These are phyloP conservation scores for Boletellus emodensis DNA, from an alignment of 768 basidiomycete genomes.

Conservation along the genomic window DNA sequence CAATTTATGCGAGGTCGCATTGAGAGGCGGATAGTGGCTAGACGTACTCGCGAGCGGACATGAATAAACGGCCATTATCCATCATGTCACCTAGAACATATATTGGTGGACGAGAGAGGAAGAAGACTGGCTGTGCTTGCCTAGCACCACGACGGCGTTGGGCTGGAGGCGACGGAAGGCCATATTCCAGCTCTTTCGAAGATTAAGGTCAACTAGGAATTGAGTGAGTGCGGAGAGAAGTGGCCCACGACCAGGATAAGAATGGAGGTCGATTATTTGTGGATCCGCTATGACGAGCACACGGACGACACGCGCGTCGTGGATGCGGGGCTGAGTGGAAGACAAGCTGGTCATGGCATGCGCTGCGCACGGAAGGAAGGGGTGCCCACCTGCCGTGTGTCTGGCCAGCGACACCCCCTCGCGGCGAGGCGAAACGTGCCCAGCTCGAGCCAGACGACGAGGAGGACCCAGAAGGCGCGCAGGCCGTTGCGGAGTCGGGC, in stretches of 20 bases:
- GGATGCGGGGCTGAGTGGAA: slow-evolving; percentile 15
- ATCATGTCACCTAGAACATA: slow-evolving; percentile 65
- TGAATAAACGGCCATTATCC: slow-evolving; percentile 71
- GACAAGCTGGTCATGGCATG: background rate
- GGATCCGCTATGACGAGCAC: slow-evolving; percentile 83
- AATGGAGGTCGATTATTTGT: slow-evolving; percentile 73
- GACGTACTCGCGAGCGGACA: slow-evolving; percentile 67
- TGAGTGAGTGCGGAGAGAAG: slow-evolving; percentile 58
- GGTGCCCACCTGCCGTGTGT: slow-evolving; percentile 30
- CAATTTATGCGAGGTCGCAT: background rate
- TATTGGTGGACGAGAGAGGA: background rate
- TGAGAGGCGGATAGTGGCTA: background rate
- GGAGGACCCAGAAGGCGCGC: slow-evolving; percentile 56
- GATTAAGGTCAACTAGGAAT: slow-evolving; percentile 71
- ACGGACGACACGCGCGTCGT: slow-evolving; percentile 24
- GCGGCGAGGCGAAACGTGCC: slow-evolving; percentile 50
- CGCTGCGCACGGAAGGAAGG: background rate
- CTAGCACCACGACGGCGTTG: slow-evolving; percentile 76
- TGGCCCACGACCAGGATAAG: slow-evolving; percentile 60
- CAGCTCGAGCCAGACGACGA: slow-evolving; percentile 70
- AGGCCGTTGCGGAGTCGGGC: slow-evolving; percentile 34
- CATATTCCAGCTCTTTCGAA: slow-evolving; percentile 81
- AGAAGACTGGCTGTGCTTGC: slow-evolving; percentile 25
- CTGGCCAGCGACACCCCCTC: slow-evolving; percentile 59
- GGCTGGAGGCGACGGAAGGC: slow-evolving; percentile 52